Conservation (phyloP, 192 early-diverging fungal genomes). For the Endogone sp. region DNA sequence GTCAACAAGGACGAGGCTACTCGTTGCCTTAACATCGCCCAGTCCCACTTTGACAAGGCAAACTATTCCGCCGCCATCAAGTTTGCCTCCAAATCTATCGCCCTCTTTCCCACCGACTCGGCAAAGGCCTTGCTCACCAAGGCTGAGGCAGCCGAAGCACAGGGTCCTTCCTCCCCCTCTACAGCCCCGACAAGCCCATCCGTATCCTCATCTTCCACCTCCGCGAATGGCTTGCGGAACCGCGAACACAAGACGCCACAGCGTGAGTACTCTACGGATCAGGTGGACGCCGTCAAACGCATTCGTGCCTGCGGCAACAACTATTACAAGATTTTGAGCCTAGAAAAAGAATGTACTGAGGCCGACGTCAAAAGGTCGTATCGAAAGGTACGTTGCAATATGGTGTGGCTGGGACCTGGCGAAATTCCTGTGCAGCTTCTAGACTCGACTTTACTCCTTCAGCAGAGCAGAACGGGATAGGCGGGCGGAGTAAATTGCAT, state of each 20-base stretch:
- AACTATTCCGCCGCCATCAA: slow-evolving; percentile 72
- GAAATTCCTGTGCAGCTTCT: too few species aligned
- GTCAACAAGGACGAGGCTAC: slow-evolving; percentile 87
- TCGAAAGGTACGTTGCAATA: slow-evolving; percentile 61
- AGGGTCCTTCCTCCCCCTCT: slow-evolving; percentile 10
- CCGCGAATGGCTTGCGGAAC: slow-evolving; percentile 15
- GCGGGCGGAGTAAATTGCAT: too few species aligned
- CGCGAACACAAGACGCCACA: slow-evolving; percentile 29
- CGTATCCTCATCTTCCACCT: slow-evolving; percentile 15
- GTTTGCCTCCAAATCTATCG: slow-evolving; percentile 77
- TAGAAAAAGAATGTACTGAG: slow-evolving; percentile 73
- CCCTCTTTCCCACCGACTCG: slow-evolving; percentile 70
- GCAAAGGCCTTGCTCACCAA: slow-evolving; percentile 55
- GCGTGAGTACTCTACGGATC: slow-evolving; percentile 72
- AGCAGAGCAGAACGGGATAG: background rate
- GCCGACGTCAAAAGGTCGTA: slow-evolving; percentile 92
- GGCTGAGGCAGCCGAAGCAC: slow-evolving; percentile 15
- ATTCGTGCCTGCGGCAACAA: slow-evolving; percentile 74
- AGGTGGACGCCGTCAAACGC: slow-evolving; percentile 70
- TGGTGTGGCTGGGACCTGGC: too few species aligned
- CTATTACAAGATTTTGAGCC: slow-evolving; percentile 79
- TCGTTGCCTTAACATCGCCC: slow-evolving; percentile 74
- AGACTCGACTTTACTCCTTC: too few species aligned
- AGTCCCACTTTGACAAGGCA: slow-evolving; percentile 56
- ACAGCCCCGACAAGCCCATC: slow-evolving; percentile 15